Percentiles rank a stretch among this genome's conserved stretches.
phyloP scores from a whole-genome alignment of 768 basidiomycete genomes.

The Suillus alpinus region DNA sequence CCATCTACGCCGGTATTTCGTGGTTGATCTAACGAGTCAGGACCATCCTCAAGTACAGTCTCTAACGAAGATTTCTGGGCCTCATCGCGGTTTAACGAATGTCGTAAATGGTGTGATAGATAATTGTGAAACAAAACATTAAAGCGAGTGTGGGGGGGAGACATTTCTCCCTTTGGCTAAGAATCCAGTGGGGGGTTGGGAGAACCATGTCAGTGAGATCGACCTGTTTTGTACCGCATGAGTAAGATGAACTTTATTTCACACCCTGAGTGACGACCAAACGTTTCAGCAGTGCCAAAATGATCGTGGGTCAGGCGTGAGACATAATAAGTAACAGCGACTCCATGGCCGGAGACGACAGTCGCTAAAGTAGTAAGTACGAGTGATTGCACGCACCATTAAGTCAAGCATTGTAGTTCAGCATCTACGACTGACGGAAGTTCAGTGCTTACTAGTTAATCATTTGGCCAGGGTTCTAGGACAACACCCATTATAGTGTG shows the following conservation, averaged over 20 bases:
- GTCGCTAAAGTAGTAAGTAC: too few relatives aligned
- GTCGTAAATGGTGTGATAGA: neutral
- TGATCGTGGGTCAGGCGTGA: neutral
- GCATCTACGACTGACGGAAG: too few relatives aligned
- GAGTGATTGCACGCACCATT: neutral
- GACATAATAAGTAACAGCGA: neutral
- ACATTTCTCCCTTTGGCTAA: neutral
- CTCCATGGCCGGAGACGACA: too few relatives aligned
- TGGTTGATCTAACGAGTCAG: neutral
- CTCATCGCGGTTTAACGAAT: neutral
- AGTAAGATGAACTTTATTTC: neutral
- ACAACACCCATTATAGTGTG: neutral
- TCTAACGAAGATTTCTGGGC: neutral
- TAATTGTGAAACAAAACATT: neutral
- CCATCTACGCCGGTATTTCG: too few relatives aligned
- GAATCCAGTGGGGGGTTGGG: neutral
- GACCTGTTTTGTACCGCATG: neutral
- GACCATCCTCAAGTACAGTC: neutral
- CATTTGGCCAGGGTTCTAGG: neutral
- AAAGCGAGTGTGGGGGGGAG: neutral
- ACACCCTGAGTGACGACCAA: neutral
- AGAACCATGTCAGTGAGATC: neutral
- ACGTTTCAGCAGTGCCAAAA: neutral
- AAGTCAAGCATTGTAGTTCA: neutral
- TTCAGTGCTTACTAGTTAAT: neutral